A percentile compares a stretch with the other conserved stretches of the same genome.
These are phyloP conservation scores for Paraglomus occultum DNA, from an alignment of 192 early-diverging fungal species.

Conservation along the genomic window DNA sequence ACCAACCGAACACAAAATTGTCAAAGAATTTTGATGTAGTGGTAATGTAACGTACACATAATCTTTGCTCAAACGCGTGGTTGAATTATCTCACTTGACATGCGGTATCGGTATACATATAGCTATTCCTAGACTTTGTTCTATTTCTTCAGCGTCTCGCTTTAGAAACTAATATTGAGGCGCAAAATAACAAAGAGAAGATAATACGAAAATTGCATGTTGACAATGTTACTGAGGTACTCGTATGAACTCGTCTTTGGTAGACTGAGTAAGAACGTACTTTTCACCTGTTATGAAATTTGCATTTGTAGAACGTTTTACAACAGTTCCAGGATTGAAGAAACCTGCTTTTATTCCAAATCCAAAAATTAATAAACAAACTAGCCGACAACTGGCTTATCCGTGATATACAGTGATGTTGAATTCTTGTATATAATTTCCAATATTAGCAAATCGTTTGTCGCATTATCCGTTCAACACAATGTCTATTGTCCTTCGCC, in stretches of 20 bases:
- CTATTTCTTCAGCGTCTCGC: neutral
- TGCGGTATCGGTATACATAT: neutral
- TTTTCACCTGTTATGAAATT: neutral
- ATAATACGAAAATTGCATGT: neutral
- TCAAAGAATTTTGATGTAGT: neutral
- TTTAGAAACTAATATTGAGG: neutral
- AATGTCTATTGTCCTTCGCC: no score
- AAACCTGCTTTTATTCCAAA: no score
- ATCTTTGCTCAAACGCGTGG: no score
- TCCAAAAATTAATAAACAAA: no score
- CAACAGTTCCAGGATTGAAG: neutral
- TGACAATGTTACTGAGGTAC: neutral
- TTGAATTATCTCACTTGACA: no score
- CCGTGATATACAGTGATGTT: no score
- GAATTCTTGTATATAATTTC: no score
- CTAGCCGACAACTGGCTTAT: no score
- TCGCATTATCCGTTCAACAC: no score
- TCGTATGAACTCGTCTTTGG: neutral
- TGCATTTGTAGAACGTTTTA: neutral
- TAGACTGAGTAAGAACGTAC: no score
- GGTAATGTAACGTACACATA: neutral
- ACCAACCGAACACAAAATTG: neutral
- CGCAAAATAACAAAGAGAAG: neutral
- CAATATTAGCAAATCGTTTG: no score
- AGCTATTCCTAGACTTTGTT: slow-evolving; percentile 9